phyloP scores from a whole-genome alignment of 1,139 yeast species.

The Candida glucosophila region DNA sequence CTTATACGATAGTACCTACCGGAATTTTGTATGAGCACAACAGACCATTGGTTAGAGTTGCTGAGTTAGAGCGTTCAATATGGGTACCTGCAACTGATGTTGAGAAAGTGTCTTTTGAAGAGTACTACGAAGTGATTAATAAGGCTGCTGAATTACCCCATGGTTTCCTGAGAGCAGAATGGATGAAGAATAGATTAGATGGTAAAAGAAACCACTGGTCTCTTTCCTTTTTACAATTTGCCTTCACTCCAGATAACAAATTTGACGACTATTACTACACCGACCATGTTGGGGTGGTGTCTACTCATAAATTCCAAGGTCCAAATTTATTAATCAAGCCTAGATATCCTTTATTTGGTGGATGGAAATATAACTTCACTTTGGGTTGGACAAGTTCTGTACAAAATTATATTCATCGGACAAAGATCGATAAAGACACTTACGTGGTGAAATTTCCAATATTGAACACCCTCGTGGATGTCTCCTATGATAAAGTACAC shows the following conservation, averaged over 20 bases:
- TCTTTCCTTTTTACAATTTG: slow-evolving; percentile 49
- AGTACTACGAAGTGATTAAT: slow-evolving; percentile 75
- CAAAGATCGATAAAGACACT: slow-evolving; percentile 34
- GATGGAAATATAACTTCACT: slow-evolving; percentile 94
- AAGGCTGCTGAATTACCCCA: slow-evolving; percentile 57
- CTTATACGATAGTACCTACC: slow-evolving; percentile 41
- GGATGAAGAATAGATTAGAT: slow-evolving; percentile 48
- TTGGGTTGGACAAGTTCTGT: slow-evolving; percentile 78
- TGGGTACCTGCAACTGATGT: slow-evolving; percentile 52
- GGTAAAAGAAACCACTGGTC: slow-evolving; percentile 37
- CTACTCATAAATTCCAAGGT: slow-evolving; percentile 55
- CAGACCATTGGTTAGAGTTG: slow-evolving; percentile 55
- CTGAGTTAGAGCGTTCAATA: slow-evolving; percentile 58
- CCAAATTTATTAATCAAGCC: slow-evolving; percentile 61
- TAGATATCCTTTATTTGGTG: slow-evolving; percentile 89
- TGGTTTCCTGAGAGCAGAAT: slow-evolving; percentile 76
- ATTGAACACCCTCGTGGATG: slow-evolving; percentile 62
- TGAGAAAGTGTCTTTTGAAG: slow-evolving; percentile 52
- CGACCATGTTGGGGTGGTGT: slow-evolving; percentile 92
- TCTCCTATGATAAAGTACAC: slow-evolving; percentile 54
- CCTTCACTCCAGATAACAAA: slow-evolving; percentile 33
- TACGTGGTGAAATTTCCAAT: slow-evolving; percentile 65
- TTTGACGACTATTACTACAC: slow-evolving; percentile 64
- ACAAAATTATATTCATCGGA: slow-evolving; percentile 39
- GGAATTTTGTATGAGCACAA: slow-evolving; percentile 59